Conservation (phyloP, 768 basidiomycete genomes). For the Boletus barrowsii region DNA sequence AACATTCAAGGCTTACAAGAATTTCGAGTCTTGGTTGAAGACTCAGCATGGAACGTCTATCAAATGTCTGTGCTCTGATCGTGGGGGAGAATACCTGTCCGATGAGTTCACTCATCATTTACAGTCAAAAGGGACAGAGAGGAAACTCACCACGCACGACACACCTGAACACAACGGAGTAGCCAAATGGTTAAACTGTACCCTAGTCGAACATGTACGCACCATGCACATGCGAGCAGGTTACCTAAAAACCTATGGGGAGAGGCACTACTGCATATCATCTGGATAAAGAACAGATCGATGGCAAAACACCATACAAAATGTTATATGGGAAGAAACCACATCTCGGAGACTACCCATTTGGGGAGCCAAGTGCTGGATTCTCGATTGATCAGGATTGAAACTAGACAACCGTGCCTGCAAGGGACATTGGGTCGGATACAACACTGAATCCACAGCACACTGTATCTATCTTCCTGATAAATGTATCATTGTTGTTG, state of each 20-base stretch:
- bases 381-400: conserved; percentile 14
- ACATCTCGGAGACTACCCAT: conserved; percentile 16
- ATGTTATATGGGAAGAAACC: conserved; percentile 20
- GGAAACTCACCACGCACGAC: not conserved
- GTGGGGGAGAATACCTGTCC: not conserved
- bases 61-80: not conserved
- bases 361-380: conserved; percentile 24
- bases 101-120: not conserved
- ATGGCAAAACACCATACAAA: conserved; percentile 8
- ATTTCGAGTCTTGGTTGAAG: not conserved
- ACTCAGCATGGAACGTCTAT: not conserved
- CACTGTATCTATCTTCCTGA: conserved; percentile 33
- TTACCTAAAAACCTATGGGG: not conserved
- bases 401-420: conserved; percentile 28
- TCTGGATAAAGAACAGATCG: not conserved
- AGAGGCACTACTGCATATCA: not conserved
- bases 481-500: not conserved
- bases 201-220: not conserved
- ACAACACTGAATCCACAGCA: conserved; percentile 32
- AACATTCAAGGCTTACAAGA: not conserved
- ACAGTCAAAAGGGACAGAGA: not conserved
- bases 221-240: not conserved
- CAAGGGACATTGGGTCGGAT: conserved; percentile 36
- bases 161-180: not conserved
- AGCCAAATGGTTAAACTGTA: not conserved